Evolutionary conservation across 163 green algal species (phyloP).

Genomic region (Smithsoniella earleae): DNA sequence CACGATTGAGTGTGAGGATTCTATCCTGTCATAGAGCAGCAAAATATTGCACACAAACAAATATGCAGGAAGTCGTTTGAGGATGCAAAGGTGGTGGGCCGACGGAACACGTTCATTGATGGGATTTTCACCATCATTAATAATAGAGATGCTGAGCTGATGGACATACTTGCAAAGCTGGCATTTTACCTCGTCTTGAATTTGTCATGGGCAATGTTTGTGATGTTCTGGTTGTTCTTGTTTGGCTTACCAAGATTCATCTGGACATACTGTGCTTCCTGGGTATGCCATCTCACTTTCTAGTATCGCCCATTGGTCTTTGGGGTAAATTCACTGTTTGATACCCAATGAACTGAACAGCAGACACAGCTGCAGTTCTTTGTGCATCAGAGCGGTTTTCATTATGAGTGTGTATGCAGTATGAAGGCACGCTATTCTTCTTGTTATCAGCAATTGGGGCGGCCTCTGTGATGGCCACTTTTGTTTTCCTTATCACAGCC

Average conservation of each 20-base stretch:
- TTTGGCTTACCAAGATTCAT: constrained; percentile 1
- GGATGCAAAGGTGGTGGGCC: constrained; percentile 12
- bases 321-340: too few relatives aligned
- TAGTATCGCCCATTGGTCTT: too few relatives aligned
- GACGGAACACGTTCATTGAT: constrained; percentile 9
- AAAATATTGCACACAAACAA: background rate
- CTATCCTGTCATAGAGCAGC: too few relatives aligned
- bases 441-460: background rate
- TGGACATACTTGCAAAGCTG: constrained; percentile 5
- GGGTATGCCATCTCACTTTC: background rate
- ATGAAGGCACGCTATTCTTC: constrained; percentile 10
- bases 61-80: constrained; percentile 10
- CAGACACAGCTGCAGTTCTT: too few relatives aligned
- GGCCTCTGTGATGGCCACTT: constrained; percentile 6
- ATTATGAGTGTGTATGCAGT: too few relatives aligned
- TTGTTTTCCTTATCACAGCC: background rate
- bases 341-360: too few relatives aligned
- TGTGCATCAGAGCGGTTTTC: too few relatives aligned
- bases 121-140: background rate
- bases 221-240: constrained; percentile 31
- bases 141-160: constrained; percentile 12
- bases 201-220: constrained; percentile 16
- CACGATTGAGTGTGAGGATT: background rate
- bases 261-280: constrained; percentile 7
- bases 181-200: constrained; percentile 29